Base-by-base conservation (phyloP, 371 early-diverging fungal genomes). In the Gilbertella persicaria region DNA sequence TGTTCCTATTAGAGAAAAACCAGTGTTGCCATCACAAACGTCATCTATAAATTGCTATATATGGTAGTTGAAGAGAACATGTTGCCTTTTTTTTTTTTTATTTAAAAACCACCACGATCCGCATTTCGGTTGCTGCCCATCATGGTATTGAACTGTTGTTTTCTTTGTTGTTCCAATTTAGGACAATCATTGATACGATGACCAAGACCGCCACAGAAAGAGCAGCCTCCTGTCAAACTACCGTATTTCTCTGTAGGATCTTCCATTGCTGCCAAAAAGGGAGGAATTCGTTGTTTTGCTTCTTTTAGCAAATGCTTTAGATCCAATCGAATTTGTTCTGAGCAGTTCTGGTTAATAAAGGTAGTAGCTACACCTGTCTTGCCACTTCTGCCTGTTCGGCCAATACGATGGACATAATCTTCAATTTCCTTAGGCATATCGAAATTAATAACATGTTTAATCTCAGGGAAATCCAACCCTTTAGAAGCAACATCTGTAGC, bases 301-400 rank as follows among this genome's bases (percentile, higher is more conserved):
- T 98, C 98, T 24, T 76, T 73, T 30, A 99, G 69, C 41, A 98
- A 73, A 53, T 96, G 92, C 68, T 97, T 95, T 52, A 99, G 75
- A 75, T 95, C 98, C 20, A 94, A 67, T 58, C 94, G 73, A 55
- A 96, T 92, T 50, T 94, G 93, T 55, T 93, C 90, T 1, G 93
- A 88, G 37, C 87, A 87, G 24, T 84, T 78, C 38, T 79, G 86
- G 61, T 94, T 94, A 62, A 99, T 94, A 75, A 98, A 99, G 3
- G 99, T 97, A 0, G 96, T 94, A 0, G 99, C 94, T 3, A 93
- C 78, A 41, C 99, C 99, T 0, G 96, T 95, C 67, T 93, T 93
- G 10, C 97, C 97, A 10, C 92, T 91, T 58, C 99, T 94, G 55
- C 99, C 99, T n/a, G 99, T 99, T 73, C 99, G 86, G 55, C 99